These are phyloP conservation scores for Clarireedia sp. DNA, from an alignment of 2,329 filamentous ascomycete species.

Conservation along the genomic window DNA sequence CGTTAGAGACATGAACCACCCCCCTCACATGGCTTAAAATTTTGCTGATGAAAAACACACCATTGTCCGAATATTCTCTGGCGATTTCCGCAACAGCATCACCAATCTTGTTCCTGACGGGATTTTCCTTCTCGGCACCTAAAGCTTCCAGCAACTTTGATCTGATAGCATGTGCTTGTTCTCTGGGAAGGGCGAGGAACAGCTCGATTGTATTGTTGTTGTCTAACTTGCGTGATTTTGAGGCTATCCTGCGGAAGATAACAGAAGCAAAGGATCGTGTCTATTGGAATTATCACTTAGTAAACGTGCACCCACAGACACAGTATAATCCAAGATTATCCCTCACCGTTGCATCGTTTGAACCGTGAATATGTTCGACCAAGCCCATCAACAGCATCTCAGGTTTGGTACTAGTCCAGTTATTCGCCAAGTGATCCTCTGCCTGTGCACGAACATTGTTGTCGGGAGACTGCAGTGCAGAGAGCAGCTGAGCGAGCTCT, in stretches of 20 bases:
- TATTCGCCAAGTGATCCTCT: conserved; percentile 82
- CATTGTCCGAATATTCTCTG: conserved; percentile 86
- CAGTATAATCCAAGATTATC: not conserved
- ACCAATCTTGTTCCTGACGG: conserved; percentile 88
- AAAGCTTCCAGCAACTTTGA: conserved; percentile 76
- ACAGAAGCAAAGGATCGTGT: conserved; percentile 86
- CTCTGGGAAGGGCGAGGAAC: conserved; percentile 69
- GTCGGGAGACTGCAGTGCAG: conserved; percentile 82
- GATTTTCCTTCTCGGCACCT: conserved; percentile 60
- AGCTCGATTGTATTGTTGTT: conserved; percentile 69
- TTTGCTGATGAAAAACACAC: conserved; percentile 42
- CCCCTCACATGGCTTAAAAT: not conserved
- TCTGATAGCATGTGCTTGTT: conserved; percentile 71
- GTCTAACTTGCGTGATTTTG: conserved; percentile 73
- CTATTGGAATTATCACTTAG: conserved; percentile 37
- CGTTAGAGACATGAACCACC: conserved; percentile 12
- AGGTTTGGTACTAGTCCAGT: conserved; percentile 76
- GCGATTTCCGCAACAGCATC: conserved; percentile 96
- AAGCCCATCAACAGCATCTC: conserved; percentile 90
- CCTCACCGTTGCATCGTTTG: conserved; percentile 39
- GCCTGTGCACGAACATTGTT: conserved; percentile 78
- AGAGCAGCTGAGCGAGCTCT: conserved; percentile 78
- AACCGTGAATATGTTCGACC: conserved; percentile 79
- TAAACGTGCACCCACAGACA: not conserved
- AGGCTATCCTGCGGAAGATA: conserved; percentile 87